Percentiles rank a stretch among this genome's conserved stretches.
These are phyloP conservation scores for Amaranthus hypochondriacus DNA, from an alignment of 148 eudicot species.

Conservation along the genomic window DNA sequence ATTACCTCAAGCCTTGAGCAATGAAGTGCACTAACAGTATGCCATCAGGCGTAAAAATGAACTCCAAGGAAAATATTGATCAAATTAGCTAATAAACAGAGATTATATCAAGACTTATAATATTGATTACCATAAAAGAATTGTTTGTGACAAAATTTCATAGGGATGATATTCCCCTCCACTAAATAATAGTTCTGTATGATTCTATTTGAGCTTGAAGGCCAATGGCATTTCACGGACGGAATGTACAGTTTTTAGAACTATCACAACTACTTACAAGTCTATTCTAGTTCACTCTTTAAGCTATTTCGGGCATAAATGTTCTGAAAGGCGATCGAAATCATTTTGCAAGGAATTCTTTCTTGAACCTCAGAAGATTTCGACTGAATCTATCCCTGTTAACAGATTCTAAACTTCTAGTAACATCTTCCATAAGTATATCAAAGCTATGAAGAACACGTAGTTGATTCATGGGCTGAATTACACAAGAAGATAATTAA, in stretches of 20 bases:
- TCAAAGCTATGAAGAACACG: conserved; percentile 46
- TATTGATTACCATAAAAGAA: neutral
- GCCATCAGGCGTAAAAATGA: too few species aligned
- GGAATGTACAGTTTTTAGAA: conserved; percentile 17
- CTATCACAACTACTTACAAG: conserved; percentile 14
- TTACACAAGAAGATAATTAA: conserved; percentile 12
- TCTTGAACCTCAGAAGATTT: conserved; percentile 46
- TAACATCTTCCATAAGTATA: conserved; percentile 47
- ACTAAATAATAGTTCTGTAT: neutral
- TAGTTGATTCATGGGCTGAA: conserved; percentile 49
- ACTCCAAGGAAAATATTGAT: too few species aligned
- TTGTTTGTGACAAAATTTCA: conserved; percentile 8
- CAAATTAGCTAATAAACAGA: too few species aligned
- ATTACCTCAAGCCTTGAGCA: too few species aligned
- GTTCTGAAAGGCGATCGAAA: neutral
- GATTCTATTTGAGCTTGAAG: conserved; percentile 2
- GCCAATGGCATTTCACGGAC: neutral
- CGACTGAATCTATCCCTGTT: conserved; percentile 53
- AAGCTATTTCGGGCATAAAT: neutral
- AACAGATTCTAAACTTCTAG: conserved; percentile 37
- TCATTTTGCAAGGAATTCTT: conserved; percentile 38
- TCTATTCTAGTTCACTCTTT: conserved; percentile 1
- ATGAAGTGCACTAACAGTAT: too few species aligned
- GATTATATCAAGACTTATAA: neutral
- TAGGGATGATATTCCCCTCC: neutral